A percentile compares a stretch with the other conserved stretches of the same genome.
Conservation (phyloP, 495 filamentous ascomycete species). For the Cudoniella acicularis region DNA sequence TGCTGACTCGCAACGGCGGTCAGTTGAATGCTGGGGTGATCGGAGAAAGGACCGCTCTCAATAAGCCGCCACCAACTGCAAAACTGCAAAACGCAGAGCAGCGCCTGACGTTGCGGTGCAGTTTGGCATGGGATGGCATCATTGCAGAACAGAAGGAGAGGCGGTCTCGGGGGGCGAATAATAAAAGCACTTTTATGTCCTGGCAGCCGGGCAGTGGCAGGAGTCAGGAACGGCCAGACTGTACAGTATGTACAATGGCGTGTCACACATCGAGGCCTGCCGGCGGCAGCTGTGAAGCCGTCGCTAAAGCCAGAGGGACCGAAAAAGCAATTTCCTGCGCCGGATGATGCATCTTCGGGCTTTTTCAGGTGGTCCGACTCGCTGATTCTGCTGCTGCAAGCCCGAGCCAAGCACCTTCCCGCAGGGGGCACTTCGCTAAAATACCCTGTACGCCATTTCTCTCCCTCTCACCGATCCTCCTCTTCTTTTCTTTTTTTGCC, state of each 20-base stretch:
- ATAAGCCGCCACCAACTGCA: not conserved
- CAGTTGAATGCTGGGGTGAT: not conserved
- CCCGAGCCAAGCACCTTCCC: not conserved
- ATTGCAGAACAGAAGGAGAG: not conserved
- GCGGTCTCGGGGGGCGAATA: not conserved
- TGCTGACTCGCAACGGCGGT: not conserved
- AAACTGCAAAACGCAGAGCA: not conserved
- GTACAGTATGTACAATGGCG: not conserved
- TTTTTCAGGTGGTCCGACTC: not conserved
- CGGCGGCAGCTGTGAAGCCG: not conserved
- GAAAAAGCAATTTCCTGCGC: not conserved
- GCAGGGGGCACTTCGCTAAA: not conserved
- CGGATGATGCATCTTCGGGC: not conserved
- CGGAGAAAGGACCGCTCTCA: not conserved
- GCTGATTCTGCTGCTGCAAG: not conserved
- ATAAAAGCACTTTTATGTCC: not conserved
- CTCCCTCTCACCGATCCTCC: not conserved
- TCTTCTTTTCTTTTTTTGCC: not conserved
- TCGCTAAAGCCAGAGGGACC: not conserved
- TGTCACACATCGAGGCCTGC: not conserved
- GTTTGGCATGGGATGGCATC: too few species aligned
- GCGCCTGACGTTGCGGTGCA: not conserved
- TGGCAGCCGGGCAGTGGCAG: not conserved
- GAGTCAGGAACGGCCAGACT: too few species aligned
- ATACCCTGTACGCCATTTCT: not conserved